Evolutionary conservation across 2,329 filamentous ascomycete species (phyloP).

Genomic region (Dactylellina drechsleri): DNA sequence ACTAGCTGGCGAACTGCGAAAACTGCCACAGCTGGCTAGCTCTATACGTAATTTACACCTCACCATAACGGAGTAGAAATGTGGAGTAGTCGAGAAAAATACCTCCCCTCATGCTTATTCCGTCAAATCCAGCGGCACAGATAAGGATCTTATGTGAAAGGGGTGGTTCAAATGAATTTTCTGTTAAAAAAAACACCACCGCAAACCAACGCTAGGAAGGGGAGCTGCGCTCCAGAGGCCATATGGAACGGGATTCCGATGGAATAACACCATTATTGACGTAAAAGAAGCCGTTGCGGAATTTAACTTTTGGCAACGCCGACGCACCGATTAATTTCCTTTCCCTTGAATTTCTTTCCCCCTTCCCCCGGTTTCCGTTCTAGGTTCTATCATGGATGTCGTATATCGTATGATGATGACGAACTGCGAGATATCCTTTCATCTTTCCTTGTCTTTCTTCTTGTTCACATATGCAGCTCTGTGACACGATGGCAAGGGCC

Average conservation of each 20-base stretch:
- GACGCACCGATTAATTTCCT: background rate
- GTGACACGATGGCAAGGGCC: too few relatives aligned
- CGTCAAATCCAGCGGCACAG: constrained; percentile 13
- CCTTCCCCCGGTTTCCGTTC: background rate
- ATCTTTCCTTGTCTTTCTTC: too few relatives aligned
- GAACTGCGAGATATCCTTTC: too few relatives aligned
- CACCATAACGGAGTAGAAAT: constrained; percentile 29
- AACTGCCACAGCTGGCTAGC: too few relatives aligned
- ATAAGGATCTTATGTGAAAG: background rate
- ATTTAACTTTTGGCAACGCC: too few relatives aligned
- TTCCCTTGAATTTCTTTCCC: background rate
- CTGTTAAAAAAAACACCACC: constrained; percentile 3
- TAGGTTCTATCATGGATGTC: too few relatives aligned
- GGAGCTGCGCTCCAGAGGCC: constrained; percentile 30
- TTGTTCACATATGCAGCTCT: too few relatives aligned
- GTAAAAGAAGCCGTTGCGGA: background rate
- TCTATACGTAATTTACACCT: background rate
- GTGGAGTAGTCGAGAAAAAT: constrained; percentile 29
- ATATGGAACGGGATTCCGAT: constrained; percentile 22
- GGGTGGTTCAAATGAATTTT: constrained; percentile 9
- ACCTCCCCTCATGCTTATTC: background rate
- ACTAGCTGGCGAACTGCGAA: constrained; percentile 16
- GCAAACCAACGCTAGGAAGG: constrained; percentile 43
- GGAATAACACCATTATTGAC: background rate
- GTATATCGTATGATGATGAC: too few relatives aligned